Percentiles rank a stretch among this genome's conserved stretches.
These are phyloP conservation scores for Aspergillus japonicus DNA, from an alignment of 2,329 filamentous ascomycete genomes.

Conservation along the genomic window DNA sequence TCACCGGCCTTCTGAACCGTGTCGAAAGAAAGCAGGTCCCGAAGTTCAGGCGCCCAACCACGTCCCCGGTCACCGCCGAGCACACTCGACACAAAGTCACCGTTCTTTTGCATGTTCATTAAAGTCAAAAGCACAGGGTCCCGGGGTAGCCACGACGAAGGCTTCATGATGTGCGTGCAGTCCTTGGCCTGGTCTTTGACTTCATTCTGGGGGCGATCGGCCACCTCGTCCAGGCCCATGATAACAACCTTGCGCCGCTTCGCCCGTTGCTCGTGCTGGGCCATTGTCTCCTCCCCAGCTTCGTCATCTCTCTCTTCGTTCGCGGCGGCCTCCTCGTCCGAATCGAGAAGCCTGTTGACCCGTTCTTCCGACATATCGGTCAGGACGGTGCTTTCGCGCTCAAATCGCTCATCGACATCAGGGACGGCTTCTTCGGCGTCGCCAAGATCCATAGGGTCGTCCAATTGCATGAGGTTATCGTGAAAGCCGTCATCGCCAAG, in stretches of 20 bases:
- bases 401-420: slow-evolving; percentile 48
- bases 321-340: slow-evolving; percentile 41
- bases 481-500: slow-evolving; percentile 35
- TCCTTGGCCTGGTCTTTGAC: slow-evolving; percentile 86
- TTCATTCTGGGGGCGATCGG: slow-evolving; percentile 70
- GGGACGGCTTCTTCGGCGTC: slow-evolving; percentile 57
- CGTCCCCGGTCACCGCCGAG: slow-evolving; percentile 76
- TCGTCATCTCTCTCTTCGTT: slow-evolving; percentile 56
- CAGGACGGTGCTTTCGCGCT: slow-evolving; percentile 62
- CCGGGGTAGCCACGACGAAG: slow-evolving; percentile 77
- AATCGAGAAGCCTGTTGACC: slow-evolving; percentile 48
- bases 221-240: slow-evolving; percentile 76
- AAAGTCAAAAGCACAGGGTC: slow-evolving; percentile 84
- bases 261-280: slow-evolving; percentile 69
- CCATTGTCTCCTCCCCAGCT: slow-evolving; percentile 44
- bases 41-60: slow-evolving; percentile 87
- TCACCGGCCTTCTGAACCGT: slow-evolving; percentile 73
- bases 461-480: slow-evolving; percentile 55
- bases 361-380: slow-evolving; percentile 67
- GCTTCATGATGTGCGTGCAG: slow-evolving; percentile 80
- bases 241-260: slow-evolving; percentile 70
- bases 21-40: slow-evolving; percentile 86
- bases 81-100: slow-evolving; percentile 83
- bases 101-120: slow-evolving; percentile 87
- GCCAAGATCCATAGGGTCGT: slow-evolving; percentile 54